Base-by-base conservation (phyloP, 352 stramenopile species). In the Phytophthora melonis region DNA sequence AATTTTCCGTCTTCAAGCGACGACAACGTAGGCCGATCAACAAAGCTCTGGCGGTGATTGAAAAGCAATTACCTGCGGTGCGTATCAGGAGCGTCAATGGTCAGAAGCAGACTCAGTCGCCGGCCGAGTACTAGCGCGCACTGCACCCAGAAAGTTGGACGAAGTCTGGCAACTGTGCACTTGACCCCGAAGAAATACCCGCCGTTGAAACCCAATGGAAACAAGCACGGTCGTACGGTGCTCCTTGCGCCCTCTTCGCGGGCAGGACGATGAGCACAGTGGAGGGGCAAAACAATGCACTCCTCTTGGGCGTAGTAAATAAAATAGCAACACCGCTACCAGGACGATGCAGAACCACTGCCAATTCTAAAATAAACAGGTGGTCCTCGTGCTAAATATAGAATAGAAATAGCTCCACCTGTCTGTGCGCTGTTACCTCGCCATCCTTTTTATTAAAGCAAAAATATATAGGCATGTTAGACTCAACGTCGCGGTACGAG, bases 1-100 rank as follows among this genome's bases (percentile, higher is more conserved):
- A 5, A 7, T 72, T 2, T 61, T 71, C 30, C 18, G 32, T 2
- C 8, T 66, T 13, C 56, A 72, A 66, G 21, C 21, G 2, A 45
- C 47, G 1, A 61, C 65, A 25, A 66, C 56, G 6, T 45, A 61
- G 2, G 18, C 6, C 5, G 65, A 72, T 1, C 16, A 25, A 66
- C 4, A 7, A 55, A 4, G 34, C 52, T 2, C 3, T 71, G 5
- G 2, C 0, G 6, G 45, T 27, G 7, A 19, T 50, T 10, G 41
- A 50, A 8, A 50, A 50, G 1, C 41, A 50, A 16, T 50, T 50
- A 16, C 14, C 41, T 0, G 41, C 0, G 3, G 14, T 50, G 41
- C 41, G 41, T 19, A 50, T 23, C 41, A 5, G 41, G 41, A 50
- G 16, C 4, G 16, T 21, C 16, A 50, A 50, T 50, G 41, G 41